Percentiles rank a stretch among this genome's conserved stretches.
These are phyloP conservation scores for Straminergon stramineum DNA, from an alignment of 225 moss, liverwort and hornwort genomes.

Conservation along the genomic window DNA sequence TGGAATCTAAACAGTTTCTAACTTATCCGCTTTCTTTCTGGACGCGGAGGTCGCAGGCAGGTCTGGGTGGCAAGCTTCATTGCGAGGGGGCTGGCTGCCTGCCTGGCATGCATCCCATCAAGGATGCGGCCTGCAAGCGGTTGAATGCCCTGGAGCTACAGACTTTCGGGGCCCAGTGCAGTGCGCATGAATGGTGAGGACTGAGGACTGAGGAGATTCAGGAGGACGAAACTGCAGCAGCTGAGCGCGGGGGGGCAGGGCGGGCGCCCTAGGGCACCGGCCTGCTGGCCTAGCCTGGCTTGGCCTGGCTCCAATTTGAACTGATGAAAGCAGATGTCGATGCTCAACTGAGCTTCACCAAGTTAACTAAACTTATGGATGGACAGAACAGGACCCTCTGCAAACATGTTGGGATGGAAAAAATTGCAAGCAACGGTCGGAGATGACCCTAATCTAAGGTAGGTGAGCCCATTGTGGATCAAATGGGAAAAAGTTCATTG, in stretches of 20 bases:
- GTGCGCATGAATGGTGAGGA: neutral
- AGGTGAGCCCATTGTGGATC: too few species aligned
- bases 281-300: neutral
- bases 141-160: neutral
- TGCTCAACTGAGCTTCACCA: neutral
- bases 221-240: too few species aligned
- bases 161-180: neutral
- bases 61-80: neutral
- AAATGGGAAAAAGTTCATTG: too few species aligned
- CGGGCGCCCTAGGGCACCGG: neutral
- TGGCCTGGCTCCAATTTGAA: neutral
- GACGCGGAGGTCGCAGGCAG: neutral
- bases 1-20: constrained; percentile 9
- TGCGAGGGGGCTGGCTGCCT: neutral
- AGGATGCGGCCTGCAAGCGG: neutral
- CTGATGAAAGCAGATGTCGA: neutral
- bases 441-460: too few species aligned
- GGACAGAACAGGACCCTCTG: neutral
- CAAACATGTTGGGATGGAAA: neutral
- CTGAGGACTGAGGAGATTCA: neutral
- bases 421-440: neutral
- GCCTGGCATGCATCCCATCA: neutral
- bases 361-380: too few species aligned
- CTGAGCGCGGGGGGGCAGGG: neutral
- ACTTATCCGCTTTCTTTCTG: neutral